Evolutionary conservation across 768 basidiomycete genomes (phyloP), one percentile per base, ranked within the genome.

Genomic region (Chalciporus piperatus): DNA sequence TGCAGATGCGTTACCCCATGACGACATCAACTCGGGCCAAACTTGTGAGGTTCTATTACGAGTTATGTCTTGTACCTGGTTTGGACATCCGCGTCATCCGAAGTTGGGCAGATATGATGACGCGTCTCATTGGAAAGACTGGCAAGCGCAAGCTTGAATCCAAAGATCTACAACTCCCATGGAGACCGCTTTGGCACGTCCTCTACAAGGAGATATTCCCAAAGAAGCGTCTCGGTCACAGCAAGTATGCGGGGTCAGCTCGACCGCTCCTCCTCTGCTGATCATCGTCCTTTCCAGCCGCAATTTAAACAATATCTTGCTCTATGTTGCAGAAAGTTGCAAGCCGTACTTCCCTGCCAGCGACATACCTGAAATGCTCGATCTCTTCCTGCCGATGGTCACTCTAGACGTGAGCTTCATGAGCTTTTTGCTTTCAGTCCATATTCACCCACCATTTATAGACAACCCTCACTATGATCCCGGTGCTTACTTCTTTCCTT

Each of bases 1-100:
- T 92, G 43, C 72, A 85, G 57, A 82, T 92, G 83, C 82, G 83
- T 37, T 92, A 92, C 67, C 90, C 89, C 3, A 79, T 92, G 59
- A 69, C 78, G 40, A 87, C 80, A 51, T 60, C 81, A 28, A 82
- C 81, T 41, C 85, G 90, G 16, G 83, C 84, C 19, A 84, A 82
- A 65, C 80, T 92, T 47, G 87, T 84, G 13, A 48, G 76, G 33
- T 70, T 92, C 43, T 91, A 91, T 69, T 92, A 87, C 60, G 87
- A 92, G 61, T 70, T 92, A n/a, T 82, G 80, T 65, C 70, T 89
- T 30, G 65, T 89, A 8, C 90, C 89, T 41, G 89, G 89, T 44
- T 72, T 91, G 47, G 89, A 92, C 47, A 76, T 83, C 10, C 82
- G 85, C 39, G 74, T 85, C 56, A 74, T 83, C 52, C 81, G 87